Conservation (phyloP, 352 stramenopile genomes). For the Phytophthora pini region DNA sequence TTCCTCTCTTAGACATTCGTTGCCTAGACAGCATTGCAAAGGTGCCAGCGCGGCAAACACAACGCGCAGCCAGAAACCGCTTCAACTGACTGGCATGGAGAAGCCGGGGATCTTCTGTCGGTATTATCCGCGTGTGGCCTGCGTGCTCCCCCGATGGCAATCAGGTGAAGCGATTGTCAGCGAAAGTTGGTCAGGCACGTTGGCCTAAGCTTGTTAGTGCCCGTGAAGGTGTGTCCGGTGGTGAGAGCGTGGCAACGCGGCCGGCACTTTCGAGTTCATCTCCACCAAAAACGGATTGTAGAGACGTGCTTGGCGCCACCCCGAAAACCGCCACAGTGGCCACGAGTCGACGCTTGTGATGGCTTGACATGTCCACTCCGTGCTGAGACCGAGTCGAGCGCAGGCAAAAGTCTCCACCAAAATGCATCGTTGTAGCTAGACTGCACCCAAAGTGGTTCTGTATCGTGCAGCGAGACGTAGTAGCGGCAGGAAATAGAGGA, state of each 20-base stretch:
- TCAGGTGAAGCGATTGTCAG: neutral
- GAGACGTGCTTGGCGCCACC: slow-evolving; percentile 5
- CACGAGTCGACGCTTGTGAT: slow-evolving; percentile 24
- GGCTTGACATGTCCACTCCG: slow-evolving; percentile 17
- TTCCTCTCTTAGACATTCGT: slow-evolving; percentile 12
- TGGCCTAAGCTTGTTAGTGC: neutral
- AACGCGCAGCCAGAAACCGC: slow-evolving; percentile 18
- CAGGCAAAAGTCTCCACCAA: slow-evolving; percentile 18
- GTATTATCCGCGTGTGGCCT: slow-evolving; percentile 6
- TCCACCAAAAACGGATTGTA: slow-evolving; percentile 31
- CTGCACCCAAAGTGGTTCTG: slow-evolving; percentile 10
- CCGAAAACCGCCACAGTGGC: slow-evolving; percentile 22
- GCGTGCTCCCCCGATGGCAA: neutral
- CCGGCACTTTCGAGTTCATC: slow-evolving; percentile 10
- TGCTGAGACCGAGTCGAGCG: neutral
- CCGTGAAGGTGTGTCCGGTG: slow-evolving; percentile 1
- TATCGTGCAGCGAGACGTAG: slow-evolving; percentile 6
- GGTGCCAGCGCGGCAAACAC: slow-evolving; percentile 2
- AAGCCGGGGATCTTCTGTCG: slow-evolving; percentile 4
- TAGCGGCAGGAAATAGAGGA: neutral
- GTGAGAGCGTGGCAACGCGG: slow-evolving; percentile 18
- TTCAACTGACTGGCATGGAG: slow-evolving; percentile 9
- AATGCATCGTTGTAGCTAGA: slow-evolving; percentile 1
- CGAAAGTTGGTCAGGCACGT: slow-evolving; percentile 1
- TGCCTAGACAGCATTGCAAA: slow-evolving; percentile 8